Evolutionary conservation across 495 filamentous ascomycete species (phyloP).

Genomic region (Talaromyces nanjingensis): DNA sequence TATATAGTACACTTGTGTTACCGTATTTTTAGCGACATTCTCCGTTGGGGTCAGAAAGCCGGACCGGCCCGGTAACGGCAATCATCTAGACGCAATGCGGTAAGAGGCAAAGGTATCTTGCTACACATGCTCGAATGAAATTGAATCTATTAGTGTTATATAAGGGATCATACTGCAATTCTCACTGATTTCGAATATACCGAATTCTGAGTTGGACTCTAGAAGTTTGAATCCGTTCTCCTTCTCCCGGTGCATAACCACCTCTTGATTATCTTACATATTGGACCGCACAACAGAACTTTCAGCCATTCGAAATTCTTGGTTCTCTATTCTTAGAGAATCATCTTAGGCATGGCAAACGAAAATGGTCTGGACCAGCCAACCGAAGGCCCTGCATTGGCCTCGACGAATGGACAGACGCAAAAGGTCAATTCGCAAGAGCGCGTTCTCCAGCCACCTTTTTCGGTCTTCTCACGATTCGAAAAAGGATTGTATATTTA

Average conservation of each 20-base stretch:
- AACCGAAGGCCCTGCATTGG: not conserved
- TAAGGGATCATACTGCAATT: not conserved
- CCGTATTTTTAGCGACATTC: not conserved
- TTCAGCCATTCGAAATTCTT: not conserved
- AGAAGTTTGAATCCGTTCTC: not conserved
- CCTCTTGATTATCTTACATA: not conserved
- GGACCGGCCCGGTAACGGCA: not conserved
- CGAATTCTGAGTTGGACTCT: not conserved
- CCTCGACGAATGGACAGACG: not conserved
- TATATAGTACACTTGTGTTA: too few relatives aligned
- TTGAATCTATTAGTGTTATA: not conserved
- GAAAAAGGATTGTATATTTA: slow-evolving; percentile 23
- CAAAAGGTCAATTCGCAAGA: not conserved
- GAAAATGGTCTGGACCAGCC: not conserved
- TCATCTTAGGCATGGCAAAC: not conserved
- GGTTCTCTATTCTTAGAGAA: not conserved
- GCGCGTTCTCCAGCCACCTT: not conserved
- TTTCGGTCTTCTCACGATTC: not conserved
- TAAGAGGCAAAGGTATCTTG: not conserved
- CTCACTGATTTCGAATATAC: not conserved
- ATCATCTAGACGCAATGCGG: not conserved
- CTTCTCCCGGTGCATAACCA: not conserved
- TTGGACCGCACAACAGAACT: not conserved
- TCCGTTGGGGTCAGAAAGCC: not conserved
- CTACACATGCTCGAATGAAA: not conserved